Evolutionary conservation across 768 basidiomycete species (phyloP).

Genomic region (Asterophora parasitica): DNA sequence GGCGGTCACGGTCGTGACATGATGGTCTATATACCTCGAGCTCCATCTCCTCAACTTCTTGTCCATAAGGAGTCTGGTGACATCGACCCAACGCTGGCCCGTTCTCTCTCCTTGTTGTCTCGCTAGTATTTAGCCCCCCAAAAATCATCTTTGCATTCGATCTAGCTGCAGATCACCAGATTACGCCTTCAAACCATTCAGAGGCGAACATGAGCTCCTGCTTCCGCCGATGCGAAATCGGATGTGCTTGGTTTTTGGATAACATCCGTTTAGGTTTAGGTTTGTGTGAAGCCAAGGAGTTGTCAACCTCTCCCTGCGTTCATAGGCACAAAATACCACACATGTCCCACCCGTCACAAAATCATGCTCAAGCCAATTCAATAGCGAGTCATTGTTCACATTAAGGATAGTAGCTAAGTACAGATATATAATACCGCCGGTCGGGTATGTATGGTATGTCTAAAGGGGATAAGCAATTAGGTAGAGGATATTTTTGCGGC

Average conservation of each 20-base stretch:
- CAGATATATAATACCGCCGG: slow-evolving; percentile 2
- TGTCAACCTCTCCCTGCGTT: neutral
- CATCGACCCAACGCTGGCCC: too few relatives aligned
- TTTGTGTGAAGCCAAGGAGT: too few relatives aligned
- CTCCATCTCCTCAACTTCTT: too few relatives aligned
- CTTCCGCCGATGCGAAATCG: neutral
- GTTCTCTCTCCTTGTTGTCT: too few relatives aligned
- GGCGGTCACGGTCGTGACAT: neutral
- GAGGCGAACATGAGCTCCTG: neutral
- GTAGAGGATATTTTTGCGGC: neutral
- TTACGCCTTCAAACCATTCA: too few relatives aligned
- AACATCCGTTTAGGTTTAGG: neutral
- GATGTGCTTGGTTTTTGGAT: neutral
- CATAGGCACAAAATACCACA: neutral
- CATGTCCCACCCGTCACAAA: neutral
- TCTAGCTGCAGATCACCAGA: too few relatives aligned
- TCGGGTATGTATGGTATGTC: neutral
- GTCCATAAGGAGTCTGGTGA: too few relatives aligned
- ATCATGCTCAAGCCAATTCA: too few relatives aligned
- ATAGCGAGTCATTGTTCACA: neutral
- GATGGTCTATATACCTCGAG: too few relatives aligned
- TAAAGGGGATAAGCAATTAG: neutral
- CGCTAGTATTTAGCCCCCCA: too few relatives aligned
- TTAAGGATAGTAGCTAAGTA: slow-evolving; percentile 1
- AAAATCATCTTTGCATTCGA: too few relatives aligned